Base-by-base conservation (phyloP, 805 yeast genomes). In the Hanseniaspora lindneri region DNA sequence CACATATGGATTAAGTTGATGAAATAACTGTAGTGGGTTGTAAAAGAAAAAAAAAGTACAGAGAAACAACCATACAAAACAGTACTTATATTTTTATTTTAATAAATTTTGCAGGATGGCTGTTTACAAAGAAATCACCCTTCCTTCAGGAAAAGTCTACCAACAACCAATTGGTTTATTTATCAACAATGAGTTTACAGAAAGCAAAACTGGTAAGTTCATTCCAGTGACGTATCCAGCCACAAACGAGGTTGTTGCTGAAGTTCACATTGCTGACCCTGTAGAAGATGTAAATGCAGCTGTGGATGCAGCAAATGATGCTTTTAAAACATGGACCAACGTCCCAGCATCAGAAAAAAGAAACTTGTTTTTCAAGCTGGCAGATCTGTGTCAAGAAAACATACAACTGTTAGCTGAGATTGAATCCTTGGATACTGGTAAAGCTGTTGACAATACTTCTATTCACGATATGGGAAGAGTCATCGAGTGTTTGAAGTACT, bases 391-490 rank as follows among this genome's bases (percentile, higher is more conserved):
- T 51, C 92, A 83, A 59, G 70, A 72, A 55, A 67, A 85, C 58
- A 70, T 75, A 32, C 85, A 81, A 53, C 65, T 74, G 29, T 64
- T 86, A 47, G 84, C 94, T 27, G 68, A 74, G 40, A 79, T 85
- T 58, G 95, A 85, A 67, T 71, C 92, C 29, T 67, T 79, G 56
- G 94, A 85, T 63, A 82, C 84, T 59, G 95, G 95, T 65, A 85
- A 84, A 69, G 77, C 89, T 35, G 66, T 80, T 53, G 61, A 66
- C 39, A 73, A 76, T 61, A 75, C 87, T 17, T 43, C 52, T 28
- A 65, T 72, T 54, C 83, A 82, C 51, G 94, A 85, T 60, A 77
- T 86, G 53, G 77, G 70, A 29, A 73, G 80, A 54, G 73, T 78
- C 51, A 72, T 78, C 37, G 71, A 71, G 51, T 79, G 78, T 62